Evolutionary conservation across 2,329 filamentous ascomycete genomes (phyloP).

Genomic region (Colletotrichum australisinense): DNA sequence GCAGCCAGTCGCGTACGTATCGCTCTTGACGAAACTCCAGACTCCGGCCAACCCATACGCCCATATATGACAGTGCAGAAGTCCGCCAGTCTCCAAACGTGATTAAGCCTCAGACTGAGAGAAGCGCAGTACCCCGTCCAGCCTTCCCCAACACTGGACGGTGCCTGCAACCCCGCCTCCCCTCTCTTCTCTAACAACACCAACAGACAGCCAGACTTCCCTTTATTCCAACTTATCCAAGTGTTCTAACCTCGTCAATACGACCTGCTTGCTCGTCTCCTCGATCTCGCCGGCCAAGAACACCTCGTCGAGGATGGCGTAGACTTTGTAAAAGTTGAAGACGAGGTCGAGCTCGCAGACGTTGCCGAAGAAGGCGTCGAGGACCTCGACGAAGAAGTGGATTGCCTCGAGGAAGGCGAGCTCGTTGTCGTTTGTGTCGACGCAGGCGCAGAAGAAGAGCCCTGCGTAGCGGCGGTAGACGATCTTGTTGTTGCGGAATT

Average conservation of each 20-base stretch:
- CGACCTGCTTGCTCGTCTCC: constrained; percentile 98
- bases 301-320: constrained; percentile 98
- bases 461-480: constrained; percentile 98
- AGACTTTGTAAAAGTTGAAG: constrained; percentile 88
- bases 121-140: neutral
- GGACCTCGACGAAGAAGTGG: constrained; percentile 98
- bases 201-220: too few relatives aligned
- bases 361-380: constrained; percentile 99
- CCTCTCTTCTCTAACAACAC: neutral
- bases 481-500: constrained; percentile 93
- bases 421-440: constrained; percentile 99
- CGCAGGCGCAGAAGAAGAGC: constrained; percentile 98
- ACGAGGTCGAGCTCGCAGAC: constrained; percentile 97
- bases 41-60: constrained; percentile 29
- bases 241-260: constrained; percentile 92
- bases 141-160: neutral
- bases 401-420: constrained; percentile 96
- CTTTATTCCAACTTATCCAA: constrained; percentile 90
- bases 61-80: constrained; percentile 2
- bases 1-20: neutral
- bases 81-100: neutral
- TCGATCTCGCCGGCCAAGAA: constrained; percentile 98
- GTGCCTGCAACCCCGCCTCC: neutral
- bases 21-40: constrained; percentile 25
- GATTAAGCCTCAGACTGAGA: neutral